phyloP scores from a whole-genome alignment of 768 basidiomycete genomes.

The Filobasidium floriforme region DNA sequence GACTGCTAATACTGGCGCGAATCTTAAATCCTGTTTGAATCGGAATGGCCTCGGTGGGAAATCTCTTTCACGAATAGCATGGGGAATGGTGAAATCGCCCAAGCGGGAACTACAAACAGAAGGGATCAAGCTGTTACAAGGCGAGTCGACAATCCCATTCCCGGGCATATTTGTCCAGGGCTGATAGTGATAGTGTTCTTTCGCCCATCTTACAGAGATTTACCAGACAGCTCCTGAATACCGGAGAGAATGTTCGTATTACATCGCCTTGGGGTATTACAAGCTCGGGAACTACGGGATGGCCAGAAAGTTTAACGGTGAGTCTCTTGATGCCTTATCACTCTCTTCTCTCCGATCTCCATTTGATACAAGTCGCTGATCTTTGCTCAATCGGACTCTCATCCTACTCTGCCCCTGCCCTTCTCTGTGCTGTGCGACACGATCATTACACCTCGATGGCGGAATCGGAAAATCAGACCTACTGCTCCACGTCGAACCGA shows the following conservation, averaged over 20 bases:
- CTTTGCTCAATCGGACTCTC: no score
- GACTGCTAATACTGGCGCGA: no score
- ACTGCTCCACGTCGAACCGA: constrained; percentile 81
- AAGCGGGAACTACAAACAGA: constrained; percentile 77
- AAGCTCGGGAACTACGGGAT: constrained; percentile 94
- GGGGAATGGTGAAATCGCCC: constrained; percentile 85
- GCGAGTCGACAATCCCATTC: no score
- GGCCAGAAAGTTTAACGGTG: constrained; percentile 86
- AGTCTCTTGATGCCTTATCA: constrained; percentile 63
- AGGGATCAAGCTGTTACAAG: constrained; percentile 84
- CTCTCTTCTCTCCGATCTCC: constrained; percentile 45
- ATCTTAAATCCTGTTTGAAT: no score
- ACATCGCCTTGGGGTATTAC: constrained; percentile 90
- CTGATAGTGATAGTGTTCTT: neutral
- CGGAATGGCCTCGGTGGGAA: no score
- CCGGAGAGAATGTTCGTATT: constrained; percentile 90
- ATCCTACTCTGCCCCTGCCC: no score
- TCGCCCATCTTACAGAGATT: constrained; percentile 69
- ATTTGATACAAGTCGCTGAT: no score
- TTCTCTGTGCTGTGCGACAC: neutral
- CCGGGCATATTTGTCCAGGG: no score
- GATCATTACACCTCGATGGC: no score
- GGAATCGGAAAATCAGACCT: no score
- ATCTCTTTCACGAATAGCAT: constrained; percentile 30
- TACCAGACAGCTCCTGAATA: constrained; percentile 79